Evolutionary conservation across 345 rosid species (phyloP).

Genomic region (Populus pruinosa): DNA sequence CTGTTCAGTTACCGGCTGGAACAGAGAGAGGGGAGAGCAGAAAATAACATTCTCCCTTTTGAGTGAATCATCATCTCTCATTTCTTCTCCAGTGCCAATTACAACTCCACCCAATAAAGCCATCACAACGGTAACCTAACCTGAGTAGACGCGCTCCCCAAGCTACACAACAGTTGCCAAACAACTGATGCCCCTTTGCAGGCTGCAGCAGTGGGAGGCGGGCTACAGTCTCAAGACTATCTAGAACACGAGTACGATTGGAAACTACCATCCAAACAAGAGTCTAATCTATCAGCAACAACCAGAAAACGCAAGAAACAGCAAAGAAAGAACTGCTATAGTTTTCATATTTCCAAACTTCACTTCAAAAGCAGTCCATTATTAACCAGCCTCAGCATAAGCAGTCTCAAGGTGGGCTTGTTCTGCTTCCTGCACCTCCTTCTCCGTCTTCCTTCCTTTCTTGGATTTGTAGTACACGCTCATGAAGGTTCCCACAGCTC

Average conservation of each 20-base stretch:
- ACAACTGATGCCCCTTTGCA: neutral
- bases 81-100: neutral
- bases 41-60: neutral
- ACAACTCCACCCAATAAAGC: neutral
- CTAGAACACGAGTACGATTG: neutral
- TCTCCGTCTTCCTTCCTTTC: slow-evolving; percentile 99
- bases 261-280: slow-evolving; percentile 4
- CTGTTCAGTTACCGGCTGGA: too few species aligned
- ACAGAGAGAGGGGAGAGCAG: neutral
- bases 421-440: slow-evolving; percentile 95
- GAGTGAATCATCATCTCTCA: neutral
- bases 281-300: slow-evolving; percentile 15
- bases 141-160: neutral
- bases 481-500: slow-evolving; percentile 97
- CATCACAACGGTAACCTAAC: neutral
- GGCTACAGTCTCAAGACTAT: neutral
- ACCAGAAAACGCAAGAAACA: slow-evolving; percentile 13
- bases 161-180: neutral
- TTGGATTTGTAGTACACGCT: slow-evolving; percentile 93
- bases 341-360: neutral
- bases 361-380: slow-evolving; percentile 15
- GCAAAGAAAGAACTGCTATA: slow-evolving; percentile 14
- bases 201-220: neutral
- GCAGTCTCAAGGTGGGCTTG: slow-evolving; percentile 77
- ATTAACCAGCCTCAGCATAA: slow-evolving; percentile 47